Conservation (phyloP, 129 eudicot species). For the Lactuca sativa region DNA sequence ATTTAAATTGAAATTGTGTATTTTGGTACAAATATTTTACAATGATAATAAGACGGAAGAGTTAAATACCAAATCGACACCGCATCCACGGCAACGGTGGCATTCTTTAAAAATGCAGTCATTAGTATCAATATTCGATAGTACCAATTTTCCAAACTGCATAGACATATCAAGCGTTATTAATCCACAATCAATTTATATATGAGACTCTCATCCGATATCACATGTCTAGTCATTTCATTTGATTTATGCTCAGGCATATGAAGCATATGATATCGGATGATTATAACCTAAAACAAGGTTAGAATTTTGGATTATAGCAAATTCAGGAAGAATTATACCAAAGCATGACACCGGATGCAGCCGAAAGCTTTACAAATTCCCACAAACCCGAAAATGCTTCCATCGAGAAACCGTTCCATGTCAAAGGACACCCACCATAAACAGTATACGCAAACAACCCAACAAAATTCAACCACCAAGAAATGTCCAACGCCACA, state of each 20-base stretch:
- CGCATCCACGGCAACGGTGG: constrained; percentile 76
- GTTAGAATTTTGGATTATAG: not conserved
- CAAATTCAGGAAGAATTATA: constrained; percentile 20
- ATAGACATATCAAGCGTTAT: not conserved
- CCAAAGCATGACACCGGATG: constrained; percentile 97
- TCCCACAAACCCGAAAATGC: constrained; percentile 88
- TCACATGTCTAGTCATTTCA: not conserved
- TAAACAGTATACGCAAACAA: constrained; percentile 37
- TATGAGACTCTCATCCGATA: not conserved
- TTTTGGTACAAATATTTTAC: not conserved
- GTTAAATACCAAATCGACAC: constrained; percentile 66
- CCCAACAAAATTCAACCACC: constrained; percentile 70
- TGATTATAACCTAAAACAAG: not conserved
- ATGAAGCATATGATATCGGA: not conserved
- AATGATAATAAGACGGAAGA: not conserved
- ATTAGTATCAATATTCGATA: constrained; percentile 72
- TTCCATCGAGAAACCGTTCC: constrained; percentile 76
- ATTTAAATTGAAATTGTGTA: not conserved
- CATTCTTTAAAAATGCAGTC: constrained; percentile 60
- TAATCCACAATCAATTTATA: not conserved
- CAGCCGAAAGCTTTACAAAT: constrained; percentile 68
- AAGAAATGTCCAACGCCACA: constrained; percentile 46
- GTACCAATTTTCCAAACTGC: constrained; percentile 96
- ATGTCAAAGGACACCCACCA: constrained; percentile 85
- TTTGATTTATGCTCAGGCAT: not conserved